Evolutionary conservation across 305 asterid species (phyloP), one percentile per base, ranked within the genome.

Genomic region (Fraxinus baroniana): DNA sequence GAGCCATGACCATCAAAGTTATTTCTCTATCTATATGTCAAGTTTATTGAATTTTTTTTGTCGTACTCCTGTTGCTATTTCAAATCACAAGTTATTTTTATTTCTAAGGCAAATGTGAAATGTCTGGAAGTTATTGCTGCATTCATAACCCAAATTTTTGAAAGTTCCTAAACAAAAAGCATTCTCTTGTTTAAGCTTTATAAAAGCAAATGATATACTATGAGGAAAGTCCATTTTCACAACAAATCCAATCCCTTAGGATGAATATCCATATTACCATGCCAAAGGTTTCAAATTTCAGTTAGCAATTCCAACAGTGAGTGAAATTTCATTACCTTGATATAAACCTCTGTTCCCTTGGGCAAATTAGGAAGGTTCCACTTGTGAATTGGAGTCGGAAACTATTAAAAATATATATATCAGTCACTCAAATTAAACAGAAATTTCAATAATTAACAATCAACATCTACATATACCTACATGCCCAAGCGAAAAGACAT

Each of bases 311-410:
- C 7, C 4, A 28, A 5, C 55, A 82, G 6, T 41, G 46, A 46
- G 44, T 71, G 71, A 78, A 81, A 2, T 30, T 17, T 36, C 28
- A 72, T 55, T 86, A 95, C 99, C 99, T 95, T 95, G 86, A 95
- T 77, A 90, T 93, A 95, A 81, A 95, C 95, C 88, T 94, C 93
- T 22, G 97, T 93, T 78, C 89, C 76, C 84, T 87, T 90, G 7
- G 98, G 98, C 89, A 95, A 85, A 92, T 93, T 90, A n/a, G 98
- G 99, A 77, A 95, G 94, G 82, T 89, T 91, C 99, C 99, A 95
- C 80, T 86, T 87, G 91, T 95, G 98, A 86, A 95, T 91, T 77
- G 99, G 99, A 83, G 97, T 94, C 0, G 99, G 98, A 83, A 94
- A 90, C 99, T 95, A 75, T 57, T 15, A 10, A 77, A 41, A 68